phyloP scores from a whole-genome alignment of 257 asterid species.

The Lycium ferocissimum region DNA sequence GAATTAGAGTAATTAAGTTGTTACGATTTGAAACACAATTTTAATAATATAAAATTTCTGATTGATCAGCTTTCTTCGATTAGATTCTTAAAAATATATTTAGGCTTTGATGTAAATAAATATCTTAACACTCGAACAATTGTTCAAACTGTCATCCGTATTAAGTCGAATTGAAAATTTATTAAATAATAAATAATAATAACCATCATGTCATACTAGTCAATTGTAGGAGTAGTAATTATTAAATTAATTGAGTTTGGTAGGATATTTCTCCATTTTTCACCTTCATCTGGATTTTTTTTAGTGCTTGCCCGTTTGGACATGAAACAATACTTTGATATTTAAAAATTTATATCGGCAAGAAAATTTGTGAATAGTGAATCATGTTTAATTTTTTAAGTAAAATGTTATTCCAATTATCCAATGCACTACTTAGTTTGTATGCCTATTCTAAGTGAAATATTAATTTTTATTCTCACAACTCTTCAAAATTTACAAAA shows the following conservation, averaged over 20 bases:
- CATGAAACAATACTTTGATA: too few species aligned
- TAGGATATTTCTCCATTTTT: neutral
- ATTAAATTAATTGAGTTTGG: neutral
- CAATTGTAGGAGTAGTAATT: neutral
- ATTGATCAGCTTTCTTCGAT: neutral
- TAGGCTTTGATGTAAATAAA: neutral
- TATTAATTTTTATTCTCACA: too few species aligned
- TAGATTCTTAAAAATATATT: neutral
- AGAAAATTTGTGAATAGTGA: too few species aligned
- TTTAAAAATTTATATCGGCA: too few species aligned
- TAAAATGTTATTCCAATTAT: too few species aligned
- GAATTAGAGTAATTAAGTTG: too few species aligned
- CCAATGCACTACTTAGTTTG: too few species aligned
- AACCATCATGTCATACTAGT: neutral
- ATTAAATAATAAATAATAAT: neutral
- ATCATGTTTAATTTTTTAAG: too few species aligned
- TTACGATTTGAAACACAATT: too few species aligned
- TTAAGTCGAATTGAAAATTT: neutral
- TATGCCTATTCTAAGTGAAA: too few species aligned
- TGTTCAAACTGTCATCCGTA: neutral
- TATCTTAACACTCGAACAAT: neutral
- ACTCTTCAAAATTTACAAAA: too few species aligned
- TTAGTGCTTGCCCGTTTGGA: too few species aligned
- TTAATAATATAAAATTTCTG: neutral
- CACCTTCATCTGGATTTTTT: neutral